Evolutionary conservation across 2,329 filamentous ascomycete species (phyloP).

Genomic region (Penicillium psychrosexuale): DNA sequence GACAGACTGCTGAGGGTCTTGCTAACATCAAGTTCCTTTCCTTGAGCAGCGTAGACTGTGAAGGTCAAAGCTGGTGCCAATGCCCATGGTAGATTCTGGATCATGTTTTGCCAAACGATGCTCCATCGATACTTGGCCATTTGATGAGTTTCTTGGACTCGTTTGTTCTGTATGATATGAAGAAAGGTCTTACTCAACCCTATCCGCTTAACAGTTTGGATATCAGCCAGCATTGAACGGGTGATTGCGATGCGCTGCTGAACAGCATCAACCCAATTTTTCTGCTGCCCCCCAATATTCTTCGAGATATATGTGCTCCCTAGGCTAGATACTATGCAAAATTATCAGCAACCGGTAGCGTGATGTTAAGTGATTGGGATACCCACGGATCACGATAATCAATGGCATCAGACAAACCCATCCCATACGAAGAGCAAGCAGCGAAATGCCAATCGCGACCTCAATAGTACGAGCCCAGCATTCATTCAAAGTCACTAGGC

Average conservation of each 20-base stretch:
- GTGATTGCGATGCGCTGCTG: not conserved
- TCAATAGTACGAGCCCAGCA: not conserved
- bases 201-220: not conserved
- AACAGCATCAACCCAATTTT: not conserved
- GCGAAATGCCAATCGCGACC: not conserved
- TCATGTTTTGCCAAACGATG: not conserved
- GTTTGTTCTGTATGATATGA: not conserved
- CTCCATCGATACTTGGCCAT: not conserved
- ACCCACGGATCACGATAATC: not conserved
- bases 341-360: not conserved
- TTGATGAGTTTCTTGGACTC: not conserved
- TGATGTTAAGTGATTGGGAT: not conserved
- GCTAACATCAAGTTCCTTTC: not conserved
- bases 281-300: not conserved
- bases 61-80: not conserved
- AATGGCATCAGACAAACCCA: not conserved
- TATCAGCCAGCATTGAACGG: not conserved
- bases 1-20: not conserved
- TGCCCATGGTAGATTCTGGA: not conserved
- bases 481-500: not conserved
- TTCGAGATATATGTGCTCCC: not conserved
- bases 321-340: not conserved
- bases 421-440: not conserved
- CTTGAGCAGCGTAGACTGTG: not conserved
- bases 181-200: not conserved